Evolutionary conservation across 441 rosid genomes (phyloP), one percentile per base, ranked within the genome.

Genomic region (Adansonia grandidieri): DNA sequence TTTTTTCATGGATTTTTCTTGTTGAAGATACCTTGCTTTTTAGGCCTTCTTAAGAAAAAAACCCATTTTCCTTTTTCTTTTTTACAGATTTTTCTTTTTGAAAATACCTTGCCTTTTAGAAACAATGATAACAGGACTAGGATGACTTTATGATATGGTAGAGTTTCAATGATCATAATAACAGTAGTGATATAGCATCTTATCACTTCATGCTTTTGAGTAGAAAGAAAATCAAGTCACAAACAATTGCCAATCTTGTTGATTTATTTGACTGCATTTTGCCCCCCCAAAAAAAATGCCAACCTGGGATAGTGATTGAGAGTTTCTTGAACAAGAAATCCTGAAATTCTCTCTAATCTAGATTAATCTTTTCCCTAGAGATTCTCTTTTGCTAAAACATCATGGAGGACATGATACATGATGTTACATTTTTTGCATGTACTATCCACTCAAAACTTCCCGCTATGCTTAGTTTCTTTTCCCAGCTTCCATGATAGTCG

Each of bases 1-100:
- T 66, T n/a, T 60, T 60, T 60, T 42, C 13, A 40, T 28, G 44
- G 71, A 17, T 66, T 66, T 44, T 44, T 66, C 71, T 66, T 44
- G 51, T 44, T 66, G 22, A 9, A 66, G 19, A n/a, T 5, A 44
- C 44, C 53, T 66, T 42, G 51, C 71, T 28, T 66, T 66, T 42
- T 66, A 9, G 71, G 71, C 32, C 32, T 28, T 28, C 40, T 32
- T 32, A 32, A 32, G 40, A 32, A 2, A 32, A 32, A 32, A 32
- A 32, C 40, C 40, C 40, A 32, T 32, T 32, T 32, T 32, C 40
- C 40, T 32, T 32, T 32, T 5, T 4, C 13, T 6, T 62, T 24
- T 13, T 6, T 28, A 63, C 4, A 0, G 3, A 13, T 28, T 28
- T 63, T 63, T 28, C 68, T 63, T 13, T 44, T 63, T 32, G 45